A percentile compares a stretch with the other conserved stretches of the same genome.
Conservation (phyloP, 2,329 filamentous ascomycete genomes). For the Chrysoporthe cubensis region DNA sequence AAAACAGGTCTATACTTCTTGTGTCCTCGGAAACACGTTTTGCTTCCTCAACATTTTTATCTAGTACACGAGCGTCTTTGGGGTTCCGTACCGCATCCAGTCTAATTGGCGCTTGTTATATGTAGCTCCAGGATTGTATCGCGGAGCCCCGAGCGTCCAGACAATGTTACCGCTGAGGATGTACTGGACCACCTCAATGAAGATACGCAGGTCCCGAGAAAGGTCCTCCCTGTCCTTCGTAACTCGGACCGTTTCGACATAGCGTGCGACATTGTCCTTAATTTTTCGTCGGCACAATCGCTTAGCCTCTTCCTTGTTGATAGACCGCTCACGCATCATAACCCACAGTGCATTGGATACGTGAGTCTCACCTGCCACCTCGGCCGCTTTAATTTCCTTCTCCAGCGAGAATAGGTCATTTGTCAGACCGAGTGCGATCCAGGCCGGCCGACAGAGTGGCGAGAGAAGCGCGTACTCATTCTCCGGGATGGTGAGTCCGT, state of each 20-base stretch:
- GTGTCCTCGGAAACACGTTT: background rate
- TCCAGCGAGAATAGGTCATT: slow-evolving; percentile 47
- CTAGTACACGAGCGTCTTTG: background rate
- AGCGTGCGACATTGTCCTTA: slow-evolving; percentile 15
- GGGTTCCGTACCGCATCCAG: slow-evolving; percentile 18
- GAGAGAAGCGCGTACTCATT: slow-evolving; percentile 37
- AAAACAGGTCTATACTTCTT: no score
- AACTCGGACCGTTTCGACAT: slow-evolving; percentile 4
- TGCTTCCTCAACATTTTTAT: background rate
- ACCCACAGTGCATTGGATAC: slow-evolving; percentile 46
- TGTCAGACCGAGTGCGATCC: slow-evolving; percentile 37
- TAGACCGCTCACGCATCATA: slow-evolving; percentile 41
- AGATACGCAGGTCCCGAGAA: slow-evolving; percentile 13
- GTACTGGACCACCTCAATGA: slow-evolving; percentile 16
- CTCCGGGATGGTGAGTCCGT: slow-evolving; percentile 42
- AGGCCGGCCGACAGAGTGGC: slow-evolving; percentile 31
- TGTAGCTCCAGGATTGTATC: slow-evolving; percentile 16
- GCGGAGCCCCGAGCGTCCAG: slow-evolving; percentile 22
- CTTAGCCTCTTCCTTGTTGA: slow-evolving; percentile 32
- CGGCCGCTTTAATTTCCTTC: slow-evolving; percentile 40
- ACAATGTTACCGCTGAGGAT: slow-evolving; percentile 20
- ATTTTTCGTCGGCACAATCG: slow-evolving; percentile 24
- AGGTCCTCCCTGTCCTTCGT: slow-evolving; percentile 5
- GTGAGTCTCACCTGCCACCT: slow-evolving; percentile 31
- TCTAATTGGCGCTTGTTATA: slow-evolving; percentile 21